Percentiles rank a stretch among this genome's conserved stretches.
phyloP scores from a whole-genome alignment of 768 basidiomycete species.

The Harrya chromipes region DNA sequence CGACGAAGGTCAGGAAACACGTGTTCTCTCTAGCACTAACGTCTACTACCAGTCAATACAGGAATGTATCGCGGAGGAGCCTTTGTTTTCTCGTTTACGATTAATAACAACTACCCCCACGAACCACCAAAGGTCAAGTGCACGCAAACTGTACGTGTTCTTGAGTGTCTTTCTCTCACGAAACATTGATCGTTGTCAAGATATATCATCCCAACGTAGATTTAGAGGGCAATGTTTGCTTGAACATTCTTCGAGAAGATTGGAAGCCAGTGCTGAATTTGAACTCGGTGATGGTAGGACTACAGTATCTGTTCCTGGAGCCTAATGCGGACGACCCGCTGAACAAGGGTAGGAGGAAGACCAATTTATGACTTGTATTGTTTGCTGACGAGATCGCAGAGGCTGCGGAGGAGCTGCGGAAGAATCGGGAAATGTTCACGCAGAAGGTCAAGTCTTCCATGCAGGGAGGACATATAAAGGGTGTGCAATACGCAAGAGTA shows the following conservation, averaged over 20 bases:
- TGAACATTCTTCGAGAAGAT: slow-evolving; percentile 98
- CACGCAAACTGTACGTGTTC: slow-evolving; percentile 73
- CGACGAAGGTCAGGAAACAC: slow-evolving; percentile 74
- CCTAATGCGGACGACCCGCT: slow-evolving; percentile 98
- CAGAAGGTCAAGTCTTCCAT: slow-evolving; percentile 85
- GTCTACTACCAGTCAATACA: slow-evolving; percentile 29
- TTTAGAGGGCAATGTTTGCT: slow-evolving; percentile 95
- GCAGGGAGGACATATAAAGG: slow-evolving; percentile 76
- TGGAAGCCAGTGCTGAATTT: slow-evolving; percentile 99
- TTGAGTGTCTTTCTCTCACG: neutral
- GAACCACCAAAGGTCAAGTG: slow-evolving; percentile 99
- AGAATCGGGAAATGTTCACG: slow-evolving; percentile 80
- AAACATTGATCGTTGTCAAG: slow-evolving; percentile 39
- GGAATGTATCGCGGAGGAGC: slow-evolving; percentile 98
- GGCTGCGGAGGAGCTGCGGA: slow-evolving; percentile 91
- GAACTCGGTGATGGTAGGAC: slow-evolving; percentile 96
- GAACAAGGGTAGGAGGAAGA: slow-evolving; percentile 82
- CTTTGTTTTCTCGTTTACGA: slow-evolving; percentile 91
- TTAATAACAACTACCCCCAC: slow-evolving; percentile 98
- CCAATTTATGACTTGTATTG: neutral
- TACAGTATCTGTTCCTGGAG: slow-evolving; percentile 98
- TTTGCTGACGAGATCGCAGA: slow-evolving; percentile 49
- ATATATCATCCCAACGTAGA: slow-evolving; percentile 99
- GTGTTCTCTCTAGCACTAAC: neutral
- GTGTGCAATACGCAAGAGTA: slow-evolving; percentile 79